Conservation (phyloP, 2,329 filamentous ascomycete genomes). For the Periglandula ipomoeae region DNA sequence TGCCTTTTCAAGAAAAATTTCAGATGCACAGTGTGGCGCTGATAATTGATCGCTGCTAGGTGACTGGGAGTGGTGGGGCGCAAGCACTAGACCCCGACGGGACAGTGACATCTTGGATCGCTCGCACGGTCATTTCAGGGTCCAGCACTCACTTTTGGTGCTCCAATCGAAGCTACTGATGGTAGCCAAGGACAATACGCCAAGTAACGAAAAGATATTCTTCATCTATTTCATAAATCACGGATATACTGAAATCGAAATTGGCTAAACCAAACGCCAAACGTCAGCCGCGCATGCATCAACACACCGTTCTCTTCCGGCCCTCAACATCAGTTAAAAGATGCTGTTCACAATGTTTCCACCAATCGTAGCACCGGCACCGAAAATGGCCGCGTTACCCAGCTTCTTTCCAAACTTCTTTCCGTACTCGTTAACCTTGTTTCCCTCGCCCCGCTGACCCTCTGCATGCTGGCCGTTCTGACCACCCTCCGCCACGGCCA, state of each 20-base stretch:
- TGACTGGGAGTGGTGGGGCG: not conserved
- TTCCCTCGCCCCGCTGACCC: conserved; percentile 34
- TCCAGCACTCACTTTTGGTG: too few relatives aligned
- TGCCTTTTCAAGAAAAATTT: conserved; percentile 1
- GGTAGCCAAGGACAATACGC: too few relatives aligned
- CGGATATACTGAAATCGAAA: not conserved
- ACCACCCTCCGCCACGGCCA: conserved; percentile 59
- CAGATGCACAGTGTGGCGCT: conserved; percentile 2
- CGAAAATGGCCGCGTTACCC: conserved; percentile 76
- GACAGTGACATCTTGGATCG: not conserved
- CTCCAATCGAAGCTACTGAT: too few relatives aligned
- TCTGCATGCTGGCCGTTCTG: conserved; percentile 20
- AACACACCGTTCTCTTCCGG: not conserved
- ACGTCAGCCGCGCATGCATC: not conserved
- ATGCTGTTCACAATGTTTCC: conserved; percentile 86
- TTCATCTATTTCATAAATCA: not conserved
- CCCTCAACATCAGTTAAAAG: conserved; percentile 45
- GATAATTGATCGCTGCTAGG: not conserved
- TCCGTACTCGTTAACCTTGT: conserved; percentile 63
- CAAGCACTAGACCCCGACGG: too few relatives aligned
- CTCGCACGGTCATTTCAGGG: not conserved
- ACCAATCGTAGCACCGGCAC: conserved; percentile 85
- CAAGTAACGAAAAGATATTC: too few relatives aligned
- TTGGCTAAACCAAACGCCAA: not conserved
- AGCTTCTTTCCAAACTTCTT: conserved; percentile 96